phyloP scores from a whole-genome alignment of 208 protist species.

The Endotrypanum monterogeii region DNA sequence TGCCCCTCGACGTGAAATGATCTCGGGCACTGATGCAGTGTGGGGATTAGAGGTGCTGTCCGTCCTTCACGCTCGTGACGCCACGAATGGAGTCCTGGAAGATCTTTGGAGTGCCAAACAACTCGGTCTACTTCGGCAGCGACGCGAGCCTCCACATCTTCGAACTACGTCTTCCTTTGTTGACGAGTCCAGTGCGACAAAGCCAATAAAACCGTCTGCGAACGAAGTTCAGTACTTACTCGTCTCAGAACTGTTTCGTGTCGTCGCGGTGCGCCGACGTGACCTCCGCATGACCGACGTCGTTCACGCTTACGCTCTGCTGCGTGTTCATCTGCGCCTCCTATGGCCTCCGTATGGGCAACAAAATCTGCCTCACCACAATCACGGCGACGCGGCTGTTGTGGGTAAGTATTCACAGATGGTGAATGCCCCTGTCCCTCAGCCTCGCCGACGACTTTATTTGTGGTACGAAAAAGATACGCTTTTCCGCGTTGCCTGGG shows the following conservation, averaged over 20 bases:
- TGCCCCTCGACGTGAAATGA: neutral
- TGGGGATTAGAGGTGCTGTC: conserved; percentile 68
- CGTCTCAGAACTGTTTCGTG: conserved; percentile 27
- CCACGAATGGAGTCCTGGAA: conserved; percentile 9
- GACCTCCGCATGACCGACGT: conserved; percentile 72
- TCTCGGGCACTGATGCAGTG: conserved; percentile 54
- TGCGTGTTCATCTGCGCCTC: conserved; percentile 64
- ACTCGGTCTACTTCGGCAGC: conserved; percentile 1
- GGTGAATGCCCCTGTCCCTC: neutral
- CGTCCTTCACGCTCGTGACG: conserved; percentile 40
- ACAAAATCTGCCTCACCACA: neutral
- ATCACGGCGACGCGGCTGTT: neutral
- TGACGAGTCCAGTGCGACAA: neutral
- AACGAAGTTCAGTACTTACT: conserved; percentile 26
- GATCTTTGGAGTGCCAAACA: conserved; percentile 16
- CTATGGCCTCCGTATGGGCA: conserved; percentile 45
- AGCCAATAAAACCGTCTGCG: conserved; percentile 1
- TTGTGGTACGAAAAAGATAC: conserved; percentile 41
- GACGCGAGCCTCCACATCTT: conserved; percentile 16
- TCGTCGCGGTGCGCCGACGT: conserved; percentile 21
- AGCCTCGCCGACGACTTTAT: neutral
- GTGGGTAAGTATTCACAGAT: neutral
- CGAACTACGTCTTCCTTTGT: neutral
- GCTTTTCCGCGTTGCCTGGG: conserved; percentile 51
- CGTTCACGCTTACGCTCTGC: conserved; percentile 69